Base-by-base conservation (phyloP, 345 rosid genomes). In the Gossypium mustelinum region DNA sequence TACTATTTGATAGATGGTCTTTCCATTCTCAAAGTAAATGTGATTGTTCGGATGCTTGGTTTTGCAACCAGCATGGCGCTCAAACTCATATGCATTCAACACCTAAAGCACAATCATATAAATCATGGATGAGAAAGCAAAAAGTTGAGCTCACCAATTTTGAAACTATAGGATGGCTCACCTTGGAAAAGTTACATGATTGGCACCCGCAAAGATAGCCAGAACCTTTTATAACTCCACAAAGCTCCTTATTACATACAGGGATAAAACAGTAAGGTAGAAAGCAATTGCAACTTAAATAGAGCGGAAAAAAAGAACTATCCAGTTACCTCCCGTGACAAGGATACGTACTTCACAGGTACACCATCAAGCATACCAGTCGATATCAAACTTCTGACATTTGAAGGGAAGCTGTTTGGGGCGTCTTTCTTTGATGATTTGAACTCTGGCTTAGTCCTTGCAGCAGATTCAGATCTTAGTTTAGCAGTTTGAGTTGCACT, bases 1-100 rank as follows among this genome's bases (percentile, higher is more conserved):
- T 68, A 94, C 98, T 77, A 94, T 89, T 83, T 90, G 97, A 86
- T 92, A 92, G 25, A 94, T 90, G 1, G 98, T 92, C 90, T 92
- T 94, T 75, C 98, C 97, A 76, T 94, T 94, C 70, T 94, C 97
- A 70, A 92, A 94, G 87, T 84, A 90, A 22, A 94, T 92, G 79
- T 89, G 98, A 82, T 89, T 94, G 85, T 94, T 94, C 0, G 98
- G 98, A 85, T 94, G 98, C 79, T 94, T 92, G 55, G 98, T 90
- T 80, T 94, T 94, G 85, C 88, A 88, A 68, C 90, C 88, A 24
- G 97, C 97, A 68, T 94, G 98, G 47, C 89, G 89, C 86, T 92
- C 98, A 67, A 94, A 90, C 77, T 89, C 98, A 75, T 87, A 94
- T 0, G 97, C 97, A 78, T 90, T 94, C 12, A 94, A 86, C 81